Percentiles rank a stretch among this genome's conserved stretches.
These are phyloP conservation scores for Polytolypa hystricis DNA, from an alignment of 2,329 filamentous ascomycete genomes.

Conservation along the genomic window DNA sequence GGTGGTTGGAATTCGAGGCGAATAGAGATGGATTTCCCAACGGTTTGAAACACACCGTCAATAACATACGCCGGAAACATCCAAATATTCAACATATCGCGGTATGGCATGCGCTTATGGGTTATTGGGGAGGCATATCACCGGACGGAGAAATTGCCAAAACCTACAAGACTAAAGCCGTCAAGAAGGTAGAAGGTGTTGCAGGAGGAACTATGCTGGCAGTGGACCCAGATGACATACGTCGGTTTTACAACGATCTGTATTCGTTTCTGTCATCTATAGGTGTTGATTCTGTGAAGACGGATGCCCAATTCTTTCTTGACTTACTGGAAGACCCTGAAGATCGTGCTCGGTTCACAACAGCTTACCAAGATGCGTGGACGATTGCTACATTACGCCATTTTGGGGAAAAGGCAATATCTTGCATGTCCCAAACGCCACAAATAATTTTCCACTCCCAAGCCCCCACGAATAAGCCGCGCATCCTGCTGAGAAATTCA, in stretches of 20 bases:
- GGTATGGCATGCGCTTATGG: constrained; percentile 83
- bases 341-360: constrained; percentile 60
- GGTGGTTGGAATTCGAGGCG: constrained; percentile 78
- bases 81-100: constrained; percentile 70
- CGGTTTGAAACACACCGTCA: constrained; percentile 62
- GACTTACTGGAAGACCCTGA: constrained; percentile 61
- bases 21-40: constrained; percentile 66
- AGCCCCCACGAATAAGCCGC: constrained; percentile 62
- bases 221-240: constrained; percentile 62
- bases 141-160: constrained; percentile 61
- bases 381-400: constrained; percentile 63
- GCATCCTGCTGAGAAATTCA: constrained; percentile 70
- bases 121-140: constrained; percentile 87
- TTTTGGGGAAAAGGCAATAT: constrained; percentile 68
- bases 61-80: constrained; percentile 56
- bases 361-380: constrained; percentile 78
- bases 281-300: constrained; percentile 81
- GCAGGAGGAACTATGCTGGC: constrained; percentile 57
- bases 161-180: constrained; percentile 61
- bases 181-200: constrained; percentile 45
- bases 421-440: constrained; percentile 89
- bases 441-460: constrained; percentile 79
- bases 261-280: constrained; percentile 65
- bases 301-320: constrained; percentile 82
- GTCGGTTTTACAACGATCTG: constrained; percentile 78